Evolutionary conservation across 2,329 filamentous ascomycete genomes (phyloP).

Genomic region (Apiospora hydei): DNA sequence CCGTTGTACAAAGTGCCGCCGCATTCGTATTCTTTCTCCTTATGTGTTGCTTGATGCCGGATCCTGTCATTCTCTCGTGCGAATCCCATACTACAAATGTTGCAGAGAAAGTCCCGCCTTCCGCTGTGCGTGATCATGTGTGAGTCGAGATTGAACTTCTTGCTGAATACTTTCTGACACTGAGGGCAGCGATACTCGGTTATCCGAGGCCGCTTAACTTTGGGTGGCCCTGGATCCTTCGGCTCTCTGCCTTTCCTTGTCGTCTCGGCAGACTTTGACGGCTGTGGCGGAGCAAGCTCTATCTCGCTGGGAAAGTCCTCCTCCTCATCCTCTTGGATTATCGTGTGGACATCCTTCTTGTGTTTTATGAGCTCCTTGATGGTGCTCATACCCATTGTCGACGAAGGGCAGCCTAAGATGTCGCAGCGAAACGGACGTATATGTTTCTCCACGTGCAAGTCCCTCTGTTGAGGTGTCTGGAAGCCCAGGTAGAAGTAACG

Average conservation of each 20-base stretch:
- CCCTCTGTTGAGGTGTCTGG: neutral
- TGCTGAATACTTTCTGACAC: neutral
- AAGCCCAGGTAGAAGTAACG: neutral
- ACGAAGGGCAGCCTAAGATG: neutral
- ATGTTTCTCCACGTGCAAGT: neutral
- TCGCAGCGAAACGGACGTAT: neutral
- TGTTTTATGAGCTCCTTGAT: neutral
- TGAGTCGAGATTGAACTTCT: neutral
- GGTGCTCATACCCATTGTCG: neutral
- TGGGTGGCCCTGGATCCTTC: neutral
- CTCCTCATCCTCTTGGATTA: neutral
- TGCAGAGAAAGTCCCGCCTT: neutral
- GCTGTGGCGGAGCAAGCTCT: neutral
- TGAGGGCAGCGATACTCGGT: neutral
- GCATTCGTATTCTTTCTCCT: neutral
- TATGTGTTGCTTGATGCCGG: neutral
- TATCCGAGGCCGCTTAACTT: neutral
- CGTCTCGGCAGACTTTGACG: neutral
- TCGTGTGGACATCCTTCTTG: neutral
- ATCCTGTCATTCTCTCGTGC: neutral
- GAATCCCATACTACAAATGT: neutral
- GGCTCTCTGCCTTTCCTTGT: neutral
- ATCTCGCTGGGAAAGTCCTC: neutral
- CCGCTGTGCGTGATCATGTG: slow-evolving; percentile 2
- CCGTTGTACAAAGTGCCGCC: neutral